Evolutionary conservation across 1,284 basidiomycete genomes (phyloP), one percentile per base, ranked within the genome.

Genomic region (Exobasidium rhododendri): DNA sequence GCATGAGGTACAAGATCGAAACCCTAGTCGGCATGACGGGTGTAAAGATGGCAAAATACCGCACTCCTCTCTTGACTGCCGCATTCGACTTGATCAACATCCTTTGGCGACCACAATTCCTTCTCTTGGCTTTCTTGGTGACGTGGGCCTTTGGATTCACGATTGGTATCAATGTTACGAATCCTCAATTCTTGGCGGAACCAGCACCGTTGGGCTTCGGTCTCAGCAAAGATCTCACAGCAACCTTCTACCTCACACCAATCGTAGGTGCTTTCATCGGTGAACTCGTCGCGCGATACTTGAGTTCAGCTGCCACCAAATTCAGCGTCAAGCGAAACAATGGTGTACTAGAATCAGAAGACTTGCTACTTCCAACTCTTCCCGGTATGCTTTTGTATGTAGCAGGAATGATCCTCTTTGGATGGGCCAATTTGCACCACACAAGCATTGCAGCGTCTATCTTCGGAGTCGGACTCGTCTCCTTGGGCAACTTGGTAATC

Each of bases 101-200:
- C 22, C 20, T 50, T 7, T 50, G 47, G 47, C 7, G 47, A 50
- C 47, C 47, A 7, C 47, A 50, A 24, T 50, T 50, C 29, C 22
- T 50, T 31, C 20, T 50, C 14, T 31, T 31, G 14, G 24, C 22
- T 7, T 26, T 50, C 20, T 31, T 50, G 7, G 29, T 50, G 7
- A 20, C 29, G 7, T 50, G 22, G 29, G 7, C 47, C 22, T 88
- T 89, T 72, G 88, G 87, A 2, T 89, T 89, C 73, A 74, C 82
- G 40, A 87, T 89, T 59, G 88, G 88, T 40, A 85, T 89, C 59
- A 89, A 89, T 66, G 88, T 88, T 2, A 90, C 89, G 3, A 87
- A 87, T 56, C 86, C 85, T 0, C 86, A 67, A 43, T 88, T 89
- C 80, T 80, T 89, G 17, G 86, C 84, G 1, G 81, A 81, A 0